phyloP scores from a whole-genome alignment of 2,329 filamentous ascomycete species.

The Orbilia quercus region DNA sequence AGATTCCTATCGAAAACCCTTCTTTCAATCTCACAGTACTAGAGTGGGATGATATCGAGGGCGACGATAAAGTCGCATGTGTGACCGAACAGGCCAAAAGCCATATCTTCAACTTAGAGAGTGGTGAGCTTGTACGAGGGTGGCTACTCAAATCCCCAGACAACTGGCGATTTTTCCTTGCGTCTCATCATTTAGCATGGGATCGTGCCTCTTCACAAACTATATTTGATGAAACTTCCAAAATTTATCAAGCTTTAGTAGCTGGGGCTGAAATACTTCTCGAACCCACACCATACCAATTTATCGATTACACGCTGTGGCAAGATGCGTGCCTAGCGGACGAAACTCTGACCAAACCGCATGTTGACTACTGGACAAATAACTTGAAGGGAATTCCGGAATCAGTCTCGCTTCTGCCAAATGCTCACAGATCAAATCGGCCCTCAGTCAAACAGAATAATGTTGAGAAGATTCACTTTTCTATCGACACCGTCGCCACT shows the following conservation, averaged over 20 bases:
- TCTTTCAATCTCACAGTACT: conserved; percentile 29
- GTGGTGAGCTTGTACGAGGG: conserved; percentile 27
- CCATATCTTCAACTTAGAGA: conserved; percentile 24
- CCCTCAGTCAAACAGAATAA: conserved; percentile 25
- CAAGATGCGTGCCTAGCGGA: conserved; percentile 29
- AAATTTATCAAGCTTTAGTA: conserved; percentile 26
- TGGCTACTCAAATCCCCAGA: conserved; percentile 31
- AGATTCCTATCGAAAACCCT: conserved; percentile 20
- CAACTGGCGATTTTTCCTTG: conserved; percentile 30
- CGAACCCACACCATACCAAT: conserved; percentile 29
- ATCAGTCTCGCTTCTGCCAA: conserved; percentile 26
- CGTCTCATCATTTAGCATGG: conserved; percentile 35
- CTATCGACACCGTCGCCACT: conserved; percentile 55
- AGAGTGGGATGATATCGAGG: conserved; percentile 24
- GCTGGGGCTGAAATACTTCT: conserved; percentile 22
- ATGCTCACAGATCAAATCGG: conserved; percentile 17
- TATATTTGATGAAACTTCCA: conserved; percentile 31
- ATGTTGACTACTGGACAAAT: conserved; percentile 29
- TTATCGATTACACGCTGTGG: conserved; percentile 35
- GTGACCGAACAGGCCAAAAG: conserved; percentile 26
- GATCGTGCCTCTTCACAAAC: conserved; percentile 31
- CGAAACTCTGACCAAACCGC: conserved; percentile 14
- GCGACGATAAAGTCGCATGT: conserved; percentile 15
- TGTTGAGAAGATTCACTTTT: conserved; percentile 46
- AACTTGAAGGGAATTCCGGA: conserved; percentile 33